Conservation (phyloP, 768 basidiomycete genomes). For the Mycena indigotica region DNA sequence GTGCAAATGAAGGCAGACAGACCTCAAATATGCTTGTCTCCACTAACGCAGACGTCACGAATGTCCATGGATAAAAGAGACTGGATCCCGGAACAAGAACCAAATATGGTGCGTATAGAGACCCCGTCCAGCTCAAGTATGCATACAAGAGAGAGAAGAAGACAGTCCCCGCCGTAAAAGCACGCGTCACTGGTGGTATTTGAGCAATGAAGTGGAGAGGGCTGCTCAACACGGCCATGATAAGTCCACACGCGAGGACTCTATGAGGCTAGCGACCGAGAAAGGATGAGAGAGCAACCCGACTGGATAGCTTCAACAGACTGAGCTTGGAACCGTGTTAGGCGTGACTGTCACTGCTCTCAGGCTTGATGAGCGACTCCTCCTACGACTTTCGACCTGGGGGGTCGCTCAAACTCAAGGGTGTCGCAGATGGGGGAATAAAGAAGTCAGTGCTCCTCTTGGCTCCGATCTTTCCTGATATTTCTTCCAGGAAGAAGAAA, state of each 20-base stretch:
- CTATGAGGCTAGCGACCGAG: too few species aligned
- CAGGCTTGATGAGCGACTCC: slow-evolving; percentile 77
- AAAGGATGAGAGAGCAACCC: too few species aligned
- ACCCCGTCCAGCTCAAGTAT: slow-evolving; percentile 62
- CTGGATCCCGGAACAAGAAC: slow-evolving; percentile 80
- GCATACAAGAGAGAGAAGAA: slow-evolving; percentile 60
- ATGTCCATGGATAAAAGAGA: slow-evolving; percentile 89
- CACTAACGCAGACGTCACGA: slow-evolving; percentile 85
- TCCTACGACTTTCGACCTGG: slow-evolving; percentile 85
- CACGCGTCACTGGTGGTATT: slow-evolving; percentile 78
- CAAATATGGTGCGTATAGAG: slow-evolving; percentile 61
- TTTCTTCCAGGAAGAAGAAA: slow-evolving; percentile 78
- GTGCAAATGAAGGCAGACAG: slow-evolving; percentile 27
- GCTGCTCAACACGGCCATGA: slow-evolving; percentile 77
- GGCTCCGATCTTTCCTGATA: slow-evolving; percentile 11
- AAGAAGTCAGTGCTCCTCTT: slow-evolving; percentile 66
- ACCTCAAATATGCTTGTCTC: slow-evolving; percentile 87
- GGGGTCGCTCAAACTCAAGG: slow-evolving; percentile 88
- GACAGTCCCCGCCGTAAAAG: slow-evolving; percentile 64
- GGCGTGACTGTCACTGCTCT: slow-evolving; percentile 8
- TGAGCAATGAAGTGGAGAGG: slow-evolving; percentile 69
- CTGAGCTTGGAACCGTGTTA: neutral
- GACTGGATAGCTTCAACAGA: too few species aligned
- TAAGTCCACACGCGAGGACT: neutral
- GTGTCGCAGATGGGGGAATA: slow-evolving; percentile 77